Evolutionary conservation across 129 eudicot species (phyloP).

Genomic region (Flaveria linearis): DNA sequence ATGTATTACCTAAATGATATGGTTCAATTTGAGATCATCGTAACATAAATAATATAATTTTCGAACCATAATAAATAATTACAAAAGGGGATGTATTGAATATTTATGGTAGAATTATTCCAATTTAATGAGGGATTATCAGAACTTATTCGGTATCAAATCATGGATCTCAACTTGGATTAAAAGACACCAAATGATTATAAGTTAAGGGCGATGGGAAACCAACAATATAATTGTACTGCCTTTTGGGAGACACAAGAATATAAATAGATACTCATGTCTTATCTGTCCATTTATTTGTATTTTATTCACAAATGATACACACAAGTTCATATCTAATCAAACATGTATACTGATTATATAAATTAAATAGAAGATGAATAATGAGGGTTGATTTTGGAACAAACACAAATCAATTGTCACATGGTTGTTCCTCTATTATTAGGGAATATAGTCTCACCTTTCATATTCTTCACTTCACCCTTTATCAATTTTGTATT

Average conservation of each 20-base stretch:
- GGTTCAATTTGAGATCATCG: not conserved
- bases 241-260: conserved; percentile 33
- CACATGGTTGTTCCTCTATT: conserved; percentile 24
- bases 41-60: not conserved
- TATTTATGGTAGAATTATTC: not conserved
- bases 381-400: conserved; percentile 14
- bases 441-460: conserved; percentile 9
- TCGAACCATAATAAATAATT: not conserved
- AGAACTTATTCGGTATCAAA: conserved; percentile 10
- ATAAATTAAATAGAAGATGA: not conserved
- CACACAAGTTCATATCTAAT: not conserved
- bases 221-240: conserved; percentile 20
- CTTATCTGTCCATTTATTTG: not conserved
- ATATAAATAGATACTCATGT: conserved; percentile 14
- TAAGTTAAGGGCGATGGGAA: conserved; percentile 20
- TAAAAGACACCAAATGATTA: not conserved
- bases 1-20: not conserved
- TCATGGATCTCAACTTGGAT: conserved; percentile 12
- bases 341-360: not conserved
- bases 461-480: not conserved
- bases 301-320: not conserved
- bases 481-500: not conserved
- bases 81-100: conserved; percentile 3
- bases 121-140: not conserved
- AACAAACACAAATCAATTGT: not conserved